These are phyloP conservation scores for Septoria linicola DNA, from an alignment of 2,329 filamentous ascomycete genomes.

Conservation along the genomic window DNA sequence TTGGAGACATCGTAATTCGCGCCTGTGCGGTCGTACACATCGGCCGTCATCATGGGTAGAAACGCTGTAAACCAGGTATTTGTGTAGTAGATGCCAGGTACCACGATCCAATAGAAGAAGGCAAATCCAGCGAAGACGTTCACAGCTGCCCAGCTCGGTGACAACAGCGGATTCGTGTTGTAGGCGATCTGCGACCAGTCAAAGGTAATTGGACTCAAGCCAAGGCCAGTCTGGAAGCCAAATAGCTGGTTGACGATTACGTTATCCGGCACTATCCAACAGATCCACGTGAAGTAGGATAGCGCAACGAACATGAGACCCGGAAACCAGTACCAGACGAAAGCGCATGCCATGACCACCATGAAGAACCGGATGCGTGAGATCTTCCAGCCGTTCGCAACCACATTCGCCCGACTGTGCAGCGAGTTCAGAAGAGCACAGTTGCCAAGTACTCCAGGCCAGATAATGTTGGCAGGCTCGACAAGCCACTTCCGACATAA, in stretches of 20 bases:
- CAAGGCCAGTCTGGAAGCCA: slow-evolving; percentile 80
- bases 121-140: slow-evolving; percentile 48
- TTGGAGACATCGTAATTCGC: slow-evolving; percentile 76
- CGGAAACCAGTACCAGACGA: slow-evolving; percentile 73
- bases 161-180: slow-evolving; percentile 67
- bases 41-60: slow-evolving; percentile 80
- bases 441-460: slow-evolving; percentile 84
- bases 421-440: slow-evolving; percentile 86
- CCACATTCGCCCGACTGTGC: slow-evolving; percentile 73
- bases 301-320: slow-evolving; percentile 79
- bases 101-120: slow-evolving; percentile 46
- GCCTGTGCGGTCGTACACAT: slow-evolving; percentile 83
- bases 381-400: slow-evolving; percentile 64
- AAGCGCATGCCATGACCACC: slow-evolving; percentile 67
- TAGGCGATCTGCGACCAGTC: slow-evolving; percentile 89
- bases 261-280: slow-evolving; percentile 84
- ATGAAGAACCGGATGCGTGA: slow-evolving; percentile 84
- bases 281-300: slow-evolving; percentile 85
- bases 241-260: slow-evolving; percentile 77
- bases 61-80: slow-evolving; percentile 72
- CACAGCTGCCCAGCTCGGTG: slow-evolving; percentile 40
- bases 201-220: slow-evolving; percentile 80
- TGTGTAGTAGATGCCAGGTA: slow-evolving; percentile 49
- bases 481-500: slow-evolving; percentile 78
- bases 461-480: slow-evolving; percentile 84